Conservation (phyloP, 768 basidiomycete species). For the Suillus tomentosus region DNA sequence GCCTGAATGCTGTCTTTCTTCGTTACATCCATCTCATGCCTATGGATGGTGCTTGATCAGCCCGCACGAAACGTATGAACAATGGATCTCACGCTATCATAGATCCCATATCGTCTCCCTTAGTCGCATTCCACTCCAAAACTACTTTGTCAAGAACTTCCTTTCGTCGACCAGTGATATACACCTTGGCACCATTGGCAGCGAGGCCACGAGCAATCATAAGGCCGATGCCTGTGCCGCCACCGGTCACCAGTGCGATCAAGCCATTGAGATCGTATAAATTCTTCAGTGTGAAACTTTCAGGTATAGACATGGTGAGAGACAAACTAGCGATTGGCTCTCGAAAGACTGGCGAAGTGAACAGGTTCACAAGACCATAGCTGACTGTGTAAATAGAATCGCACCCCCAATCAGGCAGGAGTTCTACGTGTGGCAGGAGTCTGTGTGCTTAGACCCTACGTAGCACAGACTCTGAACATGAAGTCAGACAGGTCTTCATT, state of each 20-base stretch:
- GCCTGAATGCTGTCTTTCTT: slow-evolving; percentile 63
- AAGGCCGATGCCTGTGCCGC: slow-evolving; percentile 56
- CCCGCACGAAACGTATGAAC: slow-evolving; percentile 5
- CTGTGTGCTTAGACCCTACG: not conserved
- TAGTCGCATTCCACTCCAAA: slow-evolving; percentile 45
- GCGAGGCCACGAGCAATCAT: slow-evolving; percentile 77
- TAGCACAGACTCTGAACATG: not conserved
- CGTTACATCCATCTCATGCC: slow-evolving; percentile 73
- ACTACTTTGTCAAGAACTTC: slow-evolving; percentile 63
- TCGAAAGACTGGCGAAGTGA: not conserved
- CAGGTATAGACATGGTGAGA: slow-evolving; percentile 27
- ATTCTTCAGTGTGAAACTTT: slow-evolving; percentile 27
- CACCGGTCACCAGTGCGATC: slow-evolving; percentile 51
- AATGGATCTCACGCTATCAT: slow-evolving; percentile 56
- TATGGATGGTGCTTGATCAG: slow-evolving; percentile 25
- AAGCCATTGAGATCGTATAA: slow-evolving; percentile 57
- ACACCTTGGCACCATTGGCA: slow-evolving; percentile 77
- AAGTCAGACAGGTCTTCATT: not conserved
- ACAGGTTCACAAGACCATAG: not conserved
- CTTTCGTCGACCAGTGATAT: slow-evolving; percentile 71
- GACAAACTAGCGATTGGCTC: not conserved
- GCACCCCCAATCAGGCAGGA: not conserved
- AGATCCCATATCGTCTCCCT: slow-evolving; percentile 42
- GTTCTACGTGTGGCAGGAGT: not conserved
- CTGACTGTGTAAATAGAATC: not conserved